A percentile compares a stretch with the other conserved stretches of the same genome.
These are phyloP conservation scores for Skeletonema costatum DNA, from an alignment of 108 stramenopile genomes.

Conservation along the genomic window DNA sequence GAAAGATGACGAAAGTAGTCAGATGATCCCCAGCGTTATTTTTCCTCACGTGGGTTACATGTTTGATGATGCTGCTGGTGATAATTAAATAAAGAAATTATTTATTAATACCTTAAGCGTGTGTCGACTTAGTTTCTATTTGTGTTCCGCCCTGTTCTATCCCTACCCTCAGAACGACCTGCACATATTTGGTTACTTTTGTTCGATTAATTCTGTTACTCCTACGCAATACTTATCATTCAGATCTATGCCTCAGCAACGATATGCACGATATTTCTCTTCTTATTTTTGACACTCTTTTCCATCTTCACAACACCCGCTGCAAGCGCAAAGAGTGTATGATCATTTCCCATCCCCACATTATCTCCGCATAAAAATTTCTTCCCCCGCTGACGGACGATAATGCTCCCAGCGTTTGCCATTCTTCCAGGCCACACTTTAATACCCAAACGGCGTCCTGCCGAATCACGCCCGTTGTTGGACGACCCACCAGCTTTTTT, in stretches of 20 bases:
- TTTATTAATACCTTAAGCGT: neutral
- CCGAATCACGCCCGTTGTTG: conserved; percentile 94
- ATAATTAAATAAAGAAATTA: neutral
- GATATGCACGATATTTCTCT: conserved; percentile 80
- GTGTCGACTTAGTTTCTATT: too few species aligned
- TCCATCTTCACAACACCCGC: conserved; percentile 85
- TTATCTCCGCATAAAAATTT: conserved; percentile 89
- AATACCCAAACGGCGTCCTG: conserved; percentile 93
- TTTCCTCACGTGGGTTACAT: conserved; percentile 64
- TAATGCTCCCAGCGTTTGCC: conserved; percentile 91
- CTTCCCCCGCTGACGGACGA: conserved; percentile 96
- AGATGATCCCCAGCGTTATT: conserved; percentile 61
- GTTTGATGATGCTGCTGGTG: neutral
- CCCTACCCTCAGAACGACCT: too few species aligned
- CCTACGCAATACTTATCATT: neutral
- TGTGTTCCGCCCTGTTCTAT: too few species aligned
- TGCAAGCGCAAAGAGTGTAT: conserved; percentile 90
- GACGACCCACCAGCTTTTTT: conserved; percentile 97
- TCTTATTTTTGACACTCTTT: conserved; percentile 60
- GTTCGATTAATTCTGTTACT: too few species aligned
- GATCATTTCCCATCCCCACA: conserved; percentile 94
- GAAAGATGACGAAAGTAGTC: conserved; percentile 30
- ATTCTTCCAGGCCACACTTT: conserved; percentile 83
- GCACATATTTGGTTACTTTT: too few species aligned
- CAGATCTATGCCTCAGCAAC: conserved; percentile 23